A percentile compares a stretch with the other conserved stretches of the same genome.
Evolutionary conservation across 2,329 filamentous ascomycete species (phyloP).

Genomic region (Colletotrichum endophyticum): DNA sequence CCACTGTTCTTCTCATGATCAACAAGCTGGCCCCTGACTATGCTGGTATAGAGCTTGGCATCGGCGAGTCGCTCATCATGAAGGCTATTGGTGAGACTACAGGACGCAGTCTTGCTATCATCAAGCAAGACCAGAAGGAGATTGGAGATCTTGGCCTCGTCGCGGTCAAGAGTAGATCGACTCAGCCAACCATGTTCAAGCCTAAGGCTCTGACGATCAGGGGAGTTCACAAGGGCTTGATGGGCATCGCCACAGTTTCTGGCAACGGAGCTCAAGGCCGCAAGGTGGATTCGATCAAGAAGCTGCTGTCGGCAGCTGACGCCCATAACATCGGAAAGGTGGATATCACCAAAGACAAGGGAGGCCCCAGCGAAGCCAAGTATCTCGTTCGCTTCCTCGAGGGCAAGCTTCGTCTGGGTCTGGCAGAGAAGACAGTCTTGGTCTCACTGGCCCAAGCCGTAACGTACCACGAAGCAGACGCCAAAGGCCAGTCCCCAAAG

Average conservation of each 20-base stretch:
- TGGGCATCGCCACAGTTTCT: constrained; percentile 85
- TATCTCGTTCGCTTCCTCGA: constrained; percentile 92
- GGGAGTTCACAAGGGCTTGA: constrained; percentile 85
- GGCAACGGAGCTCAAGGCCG: constrained; percentile 88
- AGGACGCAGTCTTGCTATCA: constrained; percentile 83
- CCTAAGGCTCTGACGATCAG: constrained; percentile 87
- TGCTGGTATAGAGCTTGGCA: constrained; percentile 95
- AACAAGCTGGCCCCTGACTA: constrained; percentile 98
- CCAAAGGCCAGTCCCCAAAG: constrained; percentile 72
- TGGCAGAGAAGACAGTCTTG: constrained; percentile 91
- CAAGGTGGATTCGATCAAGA: constrained; percentile 96
- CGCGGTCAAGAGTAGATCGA: constrained; percentile 92
- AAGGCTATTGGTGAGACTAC: constrained; percentile 97
- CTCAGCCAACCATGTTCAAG: constrained; percentile 98
- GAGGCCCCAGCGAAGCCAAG: constrained; percentile 93
- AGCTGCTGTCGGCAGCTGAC: constrained; percentile 90
- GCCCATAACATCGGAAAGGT: constrained; percentile 75
- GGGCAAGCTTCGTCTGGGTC: constrained; percentile 87
- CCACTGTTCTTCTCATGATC: constrained; percentile 93
- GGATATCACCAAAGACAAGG: constrained; percentile 91
- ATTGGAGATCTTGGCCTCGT: constrained; percentile 95
- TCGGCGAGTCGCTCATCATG: constrained; percentile 98
- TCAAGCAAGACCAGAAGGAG: constrained; percentile 95
- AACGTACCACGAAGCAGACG: constrained; percentile 79
- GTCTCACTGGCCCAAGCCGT: constrained; percentile 90